A percentile compares a stretch with the other conserved stretches of the same genome.
These are phyloP conservation scores for Phlebiopsis gigantea DNA, from an alignment of 768 basidiomycete species.

Conservation along the genomic window DNA sequence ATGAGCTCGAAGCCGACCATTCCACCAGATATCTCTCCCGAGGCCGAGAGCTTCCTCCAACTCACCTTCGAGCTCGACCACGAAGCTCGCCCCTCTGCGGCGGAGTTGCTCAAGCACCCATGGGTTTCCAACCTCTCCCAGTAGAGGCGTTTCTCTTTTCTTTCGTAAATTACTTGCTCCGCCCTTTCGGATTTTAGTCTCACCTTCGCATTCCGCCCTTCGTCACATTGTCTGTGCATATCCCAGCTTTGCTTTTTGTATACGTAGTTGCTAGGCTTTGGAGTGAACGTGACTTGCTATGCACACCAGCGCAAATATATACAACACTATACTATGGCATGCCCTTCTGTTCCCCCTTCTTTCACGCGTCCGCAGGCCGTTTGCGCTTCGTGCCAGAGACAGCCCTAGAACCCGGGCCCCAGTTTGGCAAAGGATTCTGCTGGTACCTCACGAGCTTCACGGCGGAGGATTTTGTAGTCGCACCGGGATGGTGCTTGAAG, in stretches of 20 bases:
- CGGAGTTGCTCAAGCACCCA: constrained; percentile 64
- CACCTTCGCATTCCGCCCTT: neutral
- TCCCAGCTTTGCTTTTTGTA: constrained; percentile 6
- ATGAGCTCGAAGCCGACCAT: constrained; percentile 83
- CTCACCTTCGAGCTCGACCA: constrained; percentile 86
- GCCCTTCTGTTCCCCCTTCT: neutral
- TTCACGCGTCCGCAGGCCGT: constrained; percentile 24
- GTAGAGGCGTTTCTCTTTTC: neutral
- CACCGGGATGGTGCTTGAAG: constrained; percentile 69
- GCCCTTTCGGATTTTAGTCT: neutral
- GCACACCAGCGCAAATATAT: neutral
- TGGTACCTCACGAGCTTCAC: constrained; percentile 86
- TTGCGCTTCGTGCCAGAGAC: constrained; percentile 33
- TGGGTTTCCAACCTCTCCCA: constrained; percentile 47
- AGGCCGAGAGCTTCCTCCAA: constrained; percentile 82
- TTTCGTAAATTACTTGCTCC: neutral
- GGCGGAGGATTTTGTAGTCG: constrained; percentile 52
- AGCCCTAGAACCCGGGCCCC: constrained; percentile 84
- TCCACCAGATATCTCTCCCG: constrained; percentile 86
- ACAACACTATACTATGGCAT: neutral
- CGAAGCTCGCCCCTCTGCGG: constrained; percentile 72
- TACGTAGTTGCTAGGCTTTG: constrained; percentile 1
- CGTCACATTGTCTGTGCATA: neutral
- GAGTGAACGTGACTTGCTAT: neutral
- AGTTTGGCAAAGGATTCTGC: constrained; percentile 83